These are phyloP conservation scores for Pseudotsuga menziesii DNA, from an alignment of 75 land plant species.

Conservation along the genomic window DNA sequence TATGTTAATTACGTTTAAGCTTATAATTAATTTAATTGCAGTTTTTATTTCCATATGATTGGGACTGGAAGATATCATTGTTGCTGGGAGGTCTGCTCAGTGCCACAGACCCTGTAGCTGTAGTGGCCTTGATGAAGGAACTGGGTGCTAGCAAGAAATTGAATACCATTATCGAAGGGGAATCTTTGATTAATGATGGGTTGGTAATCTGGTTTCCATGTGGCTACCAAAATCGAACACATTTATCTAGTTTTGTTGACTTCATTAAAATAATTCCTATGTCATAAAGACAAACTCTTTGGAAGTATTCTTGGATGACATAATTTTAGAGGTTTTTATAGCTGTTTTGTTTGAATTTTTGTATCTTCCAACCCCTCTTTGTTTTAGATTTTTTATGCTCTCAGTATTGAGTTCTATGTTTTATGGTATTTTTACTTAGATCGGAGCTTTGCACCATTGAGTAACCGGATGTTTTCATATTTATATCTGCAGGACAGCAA, in stretches of 20 bases:
- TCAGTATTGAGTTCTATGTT: neutral
- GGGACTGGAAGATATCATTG: slow-evolving; percentile 93
- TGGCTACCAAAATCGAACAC: neutral
- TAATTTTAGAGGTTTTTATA: neutral
- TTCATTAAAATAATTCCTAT: neutral
- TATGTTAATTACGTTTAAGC: neutral
- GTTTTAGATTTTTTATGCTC: neutral
- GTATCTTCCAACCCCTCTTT: neutral
- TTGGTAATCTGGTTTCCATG: slow-evolving; percentile 16
- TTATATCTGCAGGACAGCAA: slow-evolving; percentile 77
- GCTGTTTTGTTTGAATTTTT: neutral
- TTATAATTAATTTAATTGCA: slow-evolving; percentile 19
- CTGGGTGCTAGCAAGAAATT: slow-evolving; percentile 97
- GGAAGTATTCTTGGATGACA: neutral
- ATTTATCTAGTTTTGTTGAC: neutral
- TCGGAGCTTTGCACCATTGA: neutral
- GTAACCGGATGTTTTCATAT: neutral
- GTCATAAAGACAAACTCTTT: neutral
- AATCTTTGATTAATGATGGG: slow-evolving; percentile 99
- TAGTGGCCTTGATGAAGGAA: slow-evolving; percentile 88
- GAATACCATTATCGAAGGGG: slow-evolving; percentile 97
- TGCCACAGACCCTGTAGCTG: slow-evolving; percentile 99
- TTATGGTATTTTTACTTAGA: no score
- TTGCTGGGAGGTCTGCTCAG: slow-evolving; percentile 95
- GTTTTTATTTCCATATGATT: slow-evolving; percentile 78